phyloP scores from a whole-genome alignment of 305 asterid species.

The Plantago lanceolata region DNA sequence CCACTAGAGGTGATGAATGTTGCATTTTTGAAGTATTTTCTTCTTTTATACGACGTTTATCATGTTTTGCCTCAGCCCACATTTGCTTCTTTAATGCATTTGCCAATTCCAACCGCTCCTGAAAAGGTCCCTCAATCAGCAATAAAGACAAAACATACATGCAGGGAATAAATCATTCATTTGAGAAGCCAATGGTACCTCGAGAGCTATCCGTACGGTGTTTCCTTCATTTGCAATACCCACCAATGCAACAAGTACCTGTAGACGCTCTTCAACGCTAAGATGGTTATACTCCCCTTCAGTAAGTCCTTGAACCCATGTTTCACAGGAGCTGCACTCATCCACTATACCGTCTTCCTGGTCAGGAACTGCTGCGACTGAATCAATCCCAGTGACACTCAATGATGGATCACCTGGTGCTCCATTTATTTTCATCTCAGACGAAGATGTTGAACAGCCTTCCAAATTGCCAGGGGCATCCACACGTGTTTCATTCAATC shows the following conservation, averaged over 20 bases:
- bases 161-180: slow-evolving; percentile 13
- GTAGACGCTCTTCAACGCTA: slow-evolving; percentile 74
- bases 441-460: slow-evolving; percentile 29
- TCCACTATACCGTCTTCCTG: slow-evolving; percentile 43
- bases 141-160: slow-evolving; percentile 22
- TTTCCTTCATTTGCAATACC: slow-evolving; percentile 89
- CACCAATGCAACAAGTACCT: slow-evolving; percentile 69
- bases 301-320: slow-evolving; percentile 83
- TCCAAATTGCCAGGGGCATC: slow-evolving; percentile 25
- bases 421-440: slow-evolving; percentile 36
- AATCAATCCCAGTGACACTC: slow-evolving; percentile 23
- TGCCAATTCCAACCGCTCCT: slow-evolving; percentile 96
- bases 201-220: slow-evolving; percentile 61
- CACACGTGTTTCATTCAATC: slow-evolving; percentile 28
- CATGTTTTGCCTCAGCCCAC: slow-evolving; percentile 91
- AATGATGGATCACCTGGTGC: slow-evolving; percentile 30
- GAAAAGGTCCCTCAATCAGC: slow-evolving; percentile 31
- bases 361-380: slow-evolving; percentile 25
- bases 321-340: slow-evolving; percentile 50
- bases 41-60: slow-evolving; percentile 81
- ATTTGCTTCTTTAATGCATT: slow-evolving; percentile 86
- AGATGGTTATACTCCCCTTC: slow-evolving; percentile 78
- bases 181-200: slow-evolving; percentile 44
- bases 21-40: slow-evolving; percentile 49
- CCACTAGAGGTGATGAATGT: slow-evolving; percentile 32